phyloP scores from a whole-genome alignment of 2,329 filamentous ascomycete genomes.

The Aspergillus ibericus region DNA sequence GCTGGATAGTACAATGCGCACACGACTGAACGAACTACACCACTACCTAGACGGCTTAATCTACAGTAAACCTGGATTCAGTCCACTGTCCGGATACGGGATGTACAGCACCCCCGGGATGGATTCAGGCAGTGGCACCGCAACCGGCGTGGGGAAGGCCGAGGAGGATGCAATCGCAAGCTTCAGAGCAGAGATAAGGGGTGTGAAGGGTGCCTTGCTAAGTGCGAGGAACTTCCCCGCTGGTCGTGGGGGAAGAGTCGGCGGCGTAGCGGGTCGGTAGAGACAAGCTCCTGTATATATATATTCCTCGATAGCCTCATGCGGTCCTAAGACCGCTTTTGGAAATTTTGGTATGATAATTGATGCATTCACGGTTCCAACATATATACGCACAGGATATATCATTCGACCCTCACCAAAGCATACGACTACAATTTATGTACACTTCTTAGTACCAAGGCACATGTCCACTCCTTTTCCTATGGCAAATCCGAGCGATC shows the following conservation, averaged over 20 bases:
- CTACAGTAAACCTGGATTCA: conserved; percentile 37
- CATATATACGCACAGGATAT: no score
- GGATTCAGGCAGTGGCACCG: conserved; percentile 17
- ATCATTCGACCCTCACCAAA: no score
- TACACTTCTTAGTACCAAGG: no score
- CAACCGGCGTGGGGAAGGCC: conserved; percentile 37
- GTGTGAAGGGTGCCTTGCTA: conserved; percentile 63
- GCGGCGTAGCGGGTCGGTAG: conserved; percentile 16
- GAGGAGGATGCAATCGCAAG: conserved; percentile 59
- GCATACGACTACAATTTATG: no score
- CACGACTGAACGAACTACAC: conserved; percentile 46
- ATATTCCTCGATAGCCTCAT: no score
- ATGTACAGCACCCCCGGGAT: conserved; percentile 35
- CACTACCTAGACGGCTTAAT: conserved; percentile 54
- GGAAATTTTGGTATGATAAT: no score
- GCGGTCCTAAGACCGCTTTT: no score
- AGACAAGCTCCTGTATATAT: not conserved
- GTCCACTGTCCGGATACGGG: conserved; percentile 32
- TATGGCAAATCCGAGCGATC: no score
- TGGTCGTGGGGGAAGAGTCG: conserved; percentile 29
- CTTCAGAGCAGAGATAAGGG: conserved; percentile 61
- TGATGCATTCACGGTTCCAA: no score
- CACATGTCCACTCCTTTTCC: no score
- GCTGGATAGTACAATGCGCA: conserved; percentile 35
- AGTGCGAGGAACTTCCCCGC: conserved; percentile 62